Base-by-base conservation (phyloP, 306 rosid genomes). In the Lathyrus tuberosus region DNA sequence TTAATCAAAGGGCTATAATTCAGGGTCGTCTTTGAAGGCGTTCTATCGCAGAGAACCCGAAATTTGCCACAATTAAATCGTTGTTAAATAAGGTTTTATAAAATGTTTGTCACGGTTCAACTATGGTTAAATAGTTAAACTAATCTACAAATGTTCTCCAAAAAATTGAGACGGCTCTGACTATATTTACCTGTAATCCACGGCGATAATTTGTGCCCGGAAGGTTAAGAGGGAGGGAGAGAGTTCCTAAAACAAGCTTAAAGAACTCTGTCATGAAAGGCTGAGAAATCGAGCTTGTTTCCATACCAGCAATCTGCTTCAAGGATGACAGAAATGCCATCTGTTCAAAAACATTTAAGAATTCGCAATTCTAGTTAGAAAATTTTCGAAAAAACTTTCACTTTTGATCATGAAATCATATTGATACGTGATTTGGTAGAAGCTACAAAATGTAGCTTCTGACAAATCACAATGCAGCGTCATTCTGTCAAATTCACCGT, bases 321-420 rank as follows among this genome's bases (percentile, higher is more conserved):
- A 95, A 61, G 43, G 97, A 87, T 13, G 99, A 95, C 2, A 87
- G 85, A 59, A 95, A 89, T 17, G 99, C 97, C 97, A 95, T 91
- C 97, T 94, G 88, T 70, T 69, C n/a, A n/a, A 60, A 62, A 60
- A 72, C 2, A 42, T 52, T 24, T 16, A 9, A 54, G 2, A 59
- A 57, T 4, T 16, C 6, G 22, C 20, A 47, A 10, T 16, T 44
- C 56, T 13, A 41, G 18, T 12, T 12, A 20, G 51, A 12, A 44
- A 16, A 2, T 17, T 22, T 16, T 3, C n/a, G n/a, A n/a, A n/a
- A n/a, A n/a, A n/a, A n/a, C n/a, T n/a, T n/a, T n/a, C n/a, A n/a
- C n/a, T n/a, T n/a, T n/a, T n/a, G n/a, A n/a, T n/a, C n/a, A n/a
- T n/a, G n/a, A n/a, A n/a, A n/a, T n/a, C 14, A 20, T 1, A 3